Percentiles rank a stretch among this genome's conserved stretches.
phyloP scores from a whole-genome alignment of 176 grass and related monocot species.

The Aegilops longissima region DNA sequence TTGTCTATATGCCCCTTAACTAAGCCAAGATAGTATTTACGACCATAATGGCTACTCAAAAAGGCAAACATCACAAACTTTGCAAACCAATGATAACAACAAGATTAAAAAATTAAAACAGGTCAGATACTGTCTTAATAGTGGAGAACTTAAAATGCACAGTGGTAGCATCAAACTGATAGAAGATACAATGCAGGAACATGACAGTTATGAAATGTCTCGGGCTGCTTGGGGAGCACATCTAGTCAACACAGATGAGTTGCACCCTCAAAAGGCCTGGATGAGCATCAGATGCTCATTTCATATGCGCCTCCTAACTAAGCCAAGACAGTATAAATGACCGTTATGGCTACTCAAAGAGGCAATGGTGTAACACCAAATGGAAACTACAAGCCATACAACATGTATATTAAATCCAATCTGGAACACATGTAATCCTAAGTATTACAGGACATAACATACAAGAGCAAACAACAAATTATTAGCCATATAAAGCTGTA shows the following conservation, averaged over 20 bases:
- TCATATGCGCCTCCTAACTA: slow-evolving; percentile 56
- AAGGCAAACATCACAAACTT: slow-evolving; percentile 7
- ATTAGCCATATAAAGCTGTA: background rate
- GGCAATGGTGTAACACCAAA: background rate
- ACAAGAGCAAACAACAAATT: background rate
- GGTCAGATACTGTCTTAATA: too few species aligned
- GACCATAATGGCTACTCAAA: slow-evolving; percentile 39
- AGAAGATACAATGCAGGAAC: background rate
- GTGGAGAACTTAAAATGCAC: background rate
- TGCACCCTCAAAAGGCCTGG: slow-evolving; percentile 35
- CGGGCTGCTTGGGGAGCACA: slow-evolving; percentile 24
- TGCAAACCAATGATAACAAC: too few species aligned
- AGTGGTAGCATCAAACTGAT: background rate
- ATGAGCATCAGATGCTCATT: slow-evolving; percentile 18
- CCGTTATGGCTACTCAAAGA: slow-evolving; percentile 53
- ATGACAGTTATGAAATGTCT: background rate
- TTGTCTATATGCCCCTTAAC: slow-evolving; percentile 24
- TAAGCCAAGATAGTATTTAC: slow-evolving; percentile 35
- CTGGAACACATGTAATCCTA: rapidly evolving
- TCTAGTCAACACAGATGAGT: background rate
- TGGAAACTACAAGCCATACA: background rate
- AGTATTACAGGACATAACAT: too few species aligned
- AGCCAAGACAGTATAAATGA: slow-evolving; percentile 41
- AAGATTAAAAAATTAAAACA: too few species aligned
- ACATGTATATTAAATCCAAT: background rate